These are phyloP conservation scores for Amanita phalloides DNA, from an alignment of 768 basidiomycete species.

Conservation along the genomic window DNA sequence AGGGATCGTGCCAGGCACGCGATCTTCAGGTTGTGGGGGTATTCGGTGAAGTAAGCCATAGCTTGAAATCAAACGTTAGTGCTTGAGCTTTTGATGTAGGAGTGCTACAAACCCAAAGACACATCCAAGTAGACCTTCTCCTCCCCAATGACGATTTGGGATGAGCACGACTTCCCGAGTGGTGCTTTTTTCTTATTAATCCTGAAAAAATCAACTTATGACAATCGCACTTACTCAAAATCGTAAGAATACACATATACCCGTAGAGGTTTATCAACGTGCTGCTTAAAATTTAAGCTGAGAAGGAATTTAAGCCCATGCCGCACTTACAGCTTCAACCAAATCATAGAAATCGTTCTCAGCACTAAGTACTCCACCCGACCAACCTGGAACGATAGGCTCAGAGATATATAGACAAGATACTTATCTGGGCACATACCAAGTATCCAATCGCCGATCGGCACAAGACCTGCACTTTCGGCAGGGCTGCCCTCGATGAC, in stretches of 20 bases:
- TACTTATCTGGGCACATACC: constrained; percentile 15
- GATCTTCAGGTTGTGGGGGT: constrained; percentile 61
- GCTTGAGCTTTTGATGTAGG: not conserved
- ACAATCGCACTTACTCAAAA: constrained; percentile 63
- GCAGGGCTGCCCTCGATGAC: constrained; percentile 95
- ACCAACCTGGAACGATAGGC: constrained; percentile 81
- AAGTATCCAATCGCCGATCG: constrained; percentile 58
- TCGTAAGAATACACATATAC: constrained; percentile 97
- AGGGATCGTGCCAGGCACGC: constrained; percentile 44
- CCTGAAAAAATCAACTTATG: not conserved
- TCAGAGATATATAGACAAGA: constrained; percentile 13
- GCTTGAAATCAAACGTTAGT: constrained; percentile 24
- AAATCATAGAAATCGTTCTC: constrained; percentile 97
- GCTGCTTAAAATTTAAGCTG: constrained; percentile 32
- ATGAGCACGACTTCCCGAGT: constrained; percentile 89
- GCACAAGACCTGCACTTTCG: constrained; percentile 92
- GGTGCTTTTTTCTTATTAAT: constrained; percentile 39
- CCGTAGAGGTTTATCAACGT: constrained; percentile 86
- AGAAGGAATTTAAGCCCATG: not conserved
- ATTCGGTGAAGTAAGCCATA: constrained; percentile 92
- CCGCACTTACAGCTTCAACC: constrained; percentile 68
- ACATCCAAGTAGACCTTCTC: constrained; percentile 90
- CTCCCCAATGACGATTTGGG: constrained; percentile 96
- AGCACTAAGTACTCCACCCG: constrained; percentile 80
- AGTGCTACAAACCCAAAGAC: constrained; percentile 72